phyloP scores from a whole-genome alignment of 441 rosid species.

The Euphorbia celastroides region DNA sequence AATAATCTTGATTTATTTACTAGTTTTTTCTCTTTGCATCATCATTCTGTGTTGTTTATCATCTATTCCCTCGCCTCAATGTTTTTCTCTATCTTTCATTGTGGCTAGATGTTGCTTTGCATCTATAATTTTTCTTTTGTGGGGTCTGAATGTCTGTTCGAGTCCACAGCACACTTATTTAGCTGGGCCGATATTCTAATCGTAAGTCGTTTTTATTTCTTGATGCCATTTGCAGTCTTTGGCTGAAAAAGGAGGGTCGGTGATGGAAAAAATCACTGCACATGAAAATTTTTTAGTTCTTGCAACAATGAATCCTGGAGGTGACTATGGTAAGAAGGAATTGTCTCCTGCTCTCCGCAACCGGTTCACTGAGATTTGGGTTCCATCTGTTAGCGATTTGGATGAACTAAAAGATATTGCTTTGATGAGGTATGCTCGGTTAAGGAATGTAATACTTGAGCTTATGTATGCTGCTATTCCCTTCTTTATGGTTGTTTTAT shows the following conservation, averaged over 20 bases:
- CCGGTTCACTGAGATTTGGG: constrained; percentile 99
- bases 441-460: constrained; percentile 3
- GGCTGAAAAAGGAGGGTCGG: constrained; percentile 95
- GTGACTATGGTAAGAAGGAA: constrained; percentile 99
- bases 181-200: not conserved
- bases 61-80: not conserved
- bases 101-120: not conserved
- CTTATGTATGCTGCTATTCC: not conserved
- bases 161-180: no score
- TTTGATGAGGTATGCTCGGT: constrained; percentile 44
- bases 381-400: constrained; percentile 63
- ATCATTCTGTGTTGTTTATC: not conserved
- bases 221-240: constrained; percentile 54
- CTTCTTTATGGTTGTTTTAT: constrained; percentile 6
- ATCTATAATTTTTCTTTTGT: not conserved
- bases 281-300: constrained; percentile 68
- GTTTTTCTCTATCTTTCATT: not conserved
- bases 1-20: not conserved
- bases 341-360: constrained; percentile 97
- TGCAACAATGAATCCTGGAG: constrained; percentile 99
- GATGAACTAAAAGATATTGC: constrained; percentile 83
- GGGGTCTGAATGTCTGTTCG: no score
- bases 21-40: not conserved
- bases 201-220: not conserved
- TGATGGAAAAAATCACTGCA: constrained; percentile 76